A percentile compares a stretch with the other conserved stretches of the same genome.
These are phyloP conservation scores for Mucor indicus DNA, from an alignment of 371 early-diverging fungal species.

Conservation along the genomic window DNA sequence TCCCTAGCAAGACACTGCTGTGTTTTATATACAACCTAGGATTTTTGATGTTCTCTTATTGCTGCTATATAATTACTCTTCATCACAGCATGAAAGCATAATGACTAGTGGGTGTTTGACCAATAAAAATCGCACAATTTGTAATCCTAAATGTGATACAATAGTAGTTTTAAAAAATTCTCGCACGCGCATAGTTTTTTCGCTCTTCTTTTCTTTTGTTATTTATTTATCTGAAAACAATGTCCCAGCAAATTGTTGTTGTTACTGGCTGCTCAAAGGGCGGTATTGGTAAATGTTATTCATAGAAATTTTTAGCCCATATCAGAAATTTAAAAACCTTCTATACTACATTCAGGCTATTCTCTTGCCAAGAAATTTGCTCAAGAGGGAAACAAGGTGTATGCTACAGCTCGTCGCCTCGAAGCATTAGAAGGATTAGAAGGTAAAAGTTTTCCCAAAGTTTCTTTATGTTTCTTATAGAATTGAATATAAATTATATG, in stretches of 20 bases:
- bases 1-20: too few relatives aligned
- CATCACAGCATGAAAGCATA: too few relatives aligned
- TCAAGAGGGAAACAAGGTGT: slow-evolving; percentile 43
- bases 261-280: slow-evolving; percentile 67
- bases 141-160: too few relatives aligned
- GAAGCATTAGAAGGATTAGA: slow-evolving; percentile 51
- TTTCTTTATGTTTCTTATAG: background rate
- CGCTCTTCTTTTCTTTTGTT: background rate
- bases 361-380: slow-evolving; percentile 42
- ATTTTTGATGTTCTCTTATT: too few relatives aligned
- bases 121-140: too few relatives aligned
- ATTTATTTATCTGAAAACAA: background rate
- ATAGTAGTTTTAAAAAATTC: background rate
- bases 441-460: slow-evolving; percentile 25
- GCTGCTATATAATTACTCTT: too few relatives aligned
- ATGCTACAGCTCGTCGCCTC: slow-evolving; percentile 58
- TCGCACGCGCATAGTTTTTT: background rate
- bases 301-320: too few relatives aligned
- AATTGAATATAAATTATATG: background rate
- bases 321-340: too few relatives aligned
- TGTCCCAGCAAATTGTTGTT: slow-evolving; percentile 43
- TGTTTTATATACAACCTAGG: too few relatives aligned
- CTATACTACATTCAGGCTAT: too few relatives aligned
- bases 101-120: too few relatives aligned
- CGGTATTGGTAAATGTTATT: slow-evolving; percentile 50